Evolutionary conservation across 805 yeast species (phyloP).

Genomic region (Zygoascus tannicola): DNA sequence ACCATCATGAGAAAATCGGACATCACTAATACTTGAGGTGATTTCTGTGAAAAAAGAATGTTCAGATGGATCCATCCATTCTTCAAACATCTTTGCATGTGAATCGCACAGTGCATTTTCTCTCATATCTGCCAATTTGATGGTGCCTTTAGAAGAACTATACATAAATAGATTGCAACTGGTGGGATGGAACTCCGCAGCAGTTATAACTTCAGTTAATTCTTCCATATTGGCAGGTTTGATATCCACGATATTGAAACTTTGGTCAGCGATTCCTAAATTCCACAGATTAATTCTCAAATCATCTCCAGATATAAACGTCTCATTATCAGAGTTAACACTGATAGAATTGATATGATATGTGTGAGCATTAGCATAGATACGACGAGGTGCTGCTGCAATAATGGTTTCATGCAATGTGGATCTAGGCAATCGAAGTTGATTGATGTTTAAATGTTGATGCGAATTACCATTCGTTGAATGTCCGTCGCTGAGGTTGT

Average conservation of each 20-base stretch:
- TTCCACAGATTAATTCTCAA: slow-evolving; percentile 94
- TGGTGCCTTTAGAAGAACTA: slow-evolving; percentile 90
- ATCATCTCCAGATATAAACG: slow-evolving; percentile 88
- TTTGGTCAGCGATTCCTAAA: slow-evolving; percentile 84
- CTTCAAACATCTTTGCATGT: slow-evolving; percentile 77
- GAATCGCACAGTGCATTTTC: slow-evolving; percentile 87
- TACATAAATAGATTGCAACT: slow-evolving; percentile 93
- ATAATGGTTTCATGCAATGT: slow-evolving; percentile 92
- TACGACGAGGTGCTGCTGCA: slow-evolving; percentile 86
- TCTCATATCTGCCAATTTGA: slow-evolving; percentile 94
- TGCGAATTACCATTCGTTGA: slow-evolving; percentile 14
- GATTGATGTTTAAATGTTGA: slow-evolving; percentile 25
- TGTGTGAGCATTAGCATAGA: slow-evolving; percentile 94
- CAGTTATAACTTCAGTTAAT: slow-evolving; percentile 92
- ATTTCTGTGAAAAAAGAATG: slow-evolving; percentile 97
- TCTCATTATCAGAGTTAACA: slow-evolving; percentile 91
- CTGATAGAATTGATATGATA: slow-evolving; percentile 95
- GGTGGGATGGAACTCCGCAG: slow-evolving; percentile 91
- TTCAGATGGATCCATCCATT: slow-evolving; percentile 81
- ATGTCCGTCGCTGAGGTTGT: slow-evolving; percentile 53
- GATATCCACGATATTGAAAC: slow-evolving; percentile 94
- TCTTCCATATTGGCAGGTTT: slow-evolving; percentile 99
- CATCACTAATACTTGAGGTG: slow-evolving; percentile 88
- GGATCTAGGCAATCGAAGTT: slow-evolving; percentile 72
- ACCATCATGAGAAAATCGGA: slow-evolving; percentile 85